These are phyloP conservation scores for Anaeromyces robustus DNA, from an alignment of 192 early-diverging fungal genomes.

Conservation along the genomic window DNA sequence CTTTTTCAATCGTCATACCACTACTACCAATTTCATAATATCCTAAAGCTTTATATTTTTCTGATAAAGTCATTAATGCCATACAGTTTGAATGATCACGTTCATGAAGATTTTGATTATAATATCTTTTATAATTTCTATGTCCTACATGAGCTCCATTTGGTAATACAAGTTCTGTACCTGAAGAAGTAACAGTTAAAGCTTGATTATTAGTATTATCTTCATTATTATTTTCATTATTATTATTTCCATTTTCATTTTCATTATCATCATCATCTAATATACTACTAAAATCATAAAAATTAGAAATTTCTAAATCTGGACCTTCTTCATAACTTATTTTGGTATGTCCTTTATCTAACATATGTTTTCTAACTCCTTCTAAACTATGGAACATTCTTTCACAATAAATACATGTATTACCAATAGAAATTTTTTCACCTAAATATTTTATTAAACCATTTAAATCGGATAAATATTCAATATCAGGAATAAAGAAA, in stretches of 20 bases:
- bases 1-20: conserved; percentile 14
- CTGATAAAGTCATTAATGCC: neutral
- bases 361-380: conserved; percentile 86
- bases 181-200: conserved; percentile 49
- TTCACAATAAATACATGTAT: conserved; percentile 91
- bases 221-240: no score
- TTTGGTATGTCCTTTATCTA: conserved; percentile 89
- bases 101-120: conserved; percentile 46
- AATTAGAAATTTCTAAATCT: conserved; percentile 84
- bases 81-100: conserved; percentile 30
- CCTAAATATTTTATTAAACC: conserved; percentile 83
- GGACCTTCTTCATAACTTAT: conserved; percentile 88
- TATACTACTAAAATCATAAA: conserved; percentile 85
- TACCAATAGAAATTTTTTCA: conserved; percentile 87
- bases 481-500: conserved; percentile 95
- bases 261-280: conserved; percentile 47
- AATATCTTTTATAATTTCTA: conserved; percentile 62
- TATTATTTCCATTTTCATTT: no score
- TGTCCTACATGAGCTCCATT: conserved; percentile 69
- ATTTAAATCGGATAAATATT: conserved; percentile 72
- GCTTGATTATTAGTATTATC: neutral
- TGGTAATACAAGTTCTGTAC: conserved; percentile 74
- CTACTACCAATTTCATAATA: conserved; percentile 9
- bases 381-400: conserved; percentile 39
- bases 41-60: neutral